A percentile compares a stretch with the other conserved stretches of the same genome.
phyloP scores from a whole-genome alignment of 306 rosid species.

The Sicyos edulis region DNA sequence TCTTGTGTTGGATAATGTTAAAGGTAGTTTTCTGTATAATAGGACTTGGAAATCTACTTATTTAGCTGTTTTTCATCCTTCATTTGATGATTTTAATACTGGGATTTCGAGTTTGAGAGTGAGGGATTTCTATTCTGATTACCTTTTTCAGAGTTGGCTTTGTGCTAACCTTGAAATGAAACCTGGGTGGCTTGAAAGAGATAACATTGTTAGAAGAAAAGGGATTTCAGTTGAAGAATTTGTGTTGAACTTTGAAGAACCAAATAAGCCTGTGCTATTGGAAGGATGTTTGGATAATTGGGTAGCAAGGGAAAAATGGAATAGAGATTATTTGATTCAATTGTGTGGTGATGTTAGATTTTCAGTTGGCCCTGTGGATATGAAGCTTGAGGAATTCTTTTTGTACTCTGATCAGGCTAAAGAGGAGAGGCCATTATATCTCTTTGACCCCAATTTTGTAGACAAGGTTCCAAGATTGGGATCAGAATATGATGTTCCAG shows the following conservation, averaged over 20 bases:
- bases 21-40: conserved; percentile 45
- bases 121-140: conserved; percentile 85
- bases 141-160: conserved; percentile 94
- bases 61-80: conserved; percentile 46
- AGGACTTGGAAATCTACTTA: conserved; percentile 73
- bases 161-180: conserved; percentile 97
- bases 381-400: conserved; percentile 74
- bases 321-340: conserved; percentile 61
- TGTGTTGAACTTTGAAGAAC: conserved; percentile 59
- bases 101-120: conserved; percentile 41
- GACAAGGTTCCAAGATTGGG: conserved; percentile 75
- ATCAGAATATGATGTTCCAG: conserved; percentile 60
- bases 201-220: conserved; percentile 55
- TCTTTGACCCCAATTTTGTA: conserved; percentile 80
- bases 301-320: conserved; percentile 76
- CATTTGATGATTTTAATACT: conserved; percentile 30
- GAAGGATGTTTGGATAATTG: conserved; percentile 87
- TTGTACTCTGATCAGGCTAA: conserved; percentile 58
- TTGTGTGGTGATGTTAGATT: conserved; percentile 61
- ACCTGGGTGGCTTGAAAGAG: conserved; percentile 79
- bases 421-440: conserved; percentile 83
- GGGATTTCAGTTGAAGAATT: conserved; percentile 85
- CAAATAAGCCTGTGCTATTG: conserved; percentile 67
- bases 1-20: conserved; percentile 58
- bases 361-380: conserved; percentile 73